Percentiles rank a stretch among this genome's conserved stretches.
Conservation (phyloP, 306 rosid genomes). For the Sicyos baderoa region DNA sequence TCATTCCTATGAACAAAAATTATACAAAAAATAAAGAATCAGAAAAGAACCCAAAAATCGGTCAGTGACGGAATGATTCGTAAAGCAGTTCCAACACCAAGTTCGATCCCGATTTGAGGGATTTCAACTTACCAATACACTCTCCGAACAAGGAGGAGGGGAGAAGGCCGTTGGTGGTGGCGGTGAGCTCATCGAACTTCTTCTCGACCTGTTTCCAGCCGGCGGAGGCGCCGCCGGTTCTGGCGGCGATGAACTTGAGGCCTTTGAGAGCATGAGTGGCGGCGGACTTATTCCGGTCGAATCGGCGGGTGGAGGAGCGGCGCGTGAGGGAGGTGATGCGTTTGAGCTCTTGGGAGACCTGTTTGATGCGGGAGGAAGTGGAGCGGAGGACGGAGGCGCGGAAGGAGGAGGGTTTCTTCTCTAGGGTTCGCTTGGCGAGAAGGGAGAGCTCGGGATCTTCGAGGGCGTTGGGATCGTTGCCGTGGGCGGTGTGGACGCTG, state of each 20-base stretch:
- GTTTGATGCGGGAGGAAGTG: slow-evolving; percentile 33
- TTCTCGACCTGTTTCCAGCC: slow-evolving; percentile 42
- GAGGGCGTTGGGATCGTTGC: background rate
- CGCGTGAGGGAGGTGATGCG: slow-evolving; percentile 34
- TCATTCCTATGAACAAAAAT: slow-evolving; percentile 33
- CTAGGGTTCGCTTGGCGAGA: slow-evolving; percentile 33
- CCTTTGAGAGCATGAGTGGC: slow-evolving; percentile 45
- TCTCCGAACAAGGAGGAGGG: slow-evolving; percentile 41
- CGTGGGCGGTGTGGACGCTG: slow-evolving; percentile 40
- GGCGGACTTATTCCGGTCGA: slow-evolving; percentile 43
- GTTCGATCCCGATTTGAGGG: too few species aligned
- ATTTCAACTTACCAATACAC: slow-evolving; percentile 61
- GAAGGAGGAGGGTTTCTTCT: slow-evolving; percentile 35
- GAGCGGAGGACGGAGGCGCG: slow-evolving; percentile 29
- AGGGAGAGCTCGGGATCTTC: slow-evolving; percentile 42
- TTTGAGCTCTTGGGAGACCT: slow-evolving; percentile 52
- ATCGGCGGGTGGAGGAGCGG: slow-evolving; percentile 26
- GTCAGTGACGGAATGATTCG: too few species aligned
- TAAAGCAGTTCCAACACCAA: too few species aligned
- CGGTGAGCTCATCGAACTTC: slow-evolving; percentile 37
- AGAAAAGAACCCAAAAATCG: too few species aligned
- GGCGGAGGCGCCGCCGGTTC: slow-evolving; percentile 26
- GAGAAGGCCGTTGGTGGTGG: slow-evolving; percentile 38
- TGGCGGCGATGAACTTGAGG: slow-evolving; percentile 42
- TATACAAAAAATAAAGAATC: background rate